Percentiles rank a stretch among this genome's conserved stretches.
Conservation (phyloP, 768 basidiomycete species). For the Serendipita sp. region DNA sequence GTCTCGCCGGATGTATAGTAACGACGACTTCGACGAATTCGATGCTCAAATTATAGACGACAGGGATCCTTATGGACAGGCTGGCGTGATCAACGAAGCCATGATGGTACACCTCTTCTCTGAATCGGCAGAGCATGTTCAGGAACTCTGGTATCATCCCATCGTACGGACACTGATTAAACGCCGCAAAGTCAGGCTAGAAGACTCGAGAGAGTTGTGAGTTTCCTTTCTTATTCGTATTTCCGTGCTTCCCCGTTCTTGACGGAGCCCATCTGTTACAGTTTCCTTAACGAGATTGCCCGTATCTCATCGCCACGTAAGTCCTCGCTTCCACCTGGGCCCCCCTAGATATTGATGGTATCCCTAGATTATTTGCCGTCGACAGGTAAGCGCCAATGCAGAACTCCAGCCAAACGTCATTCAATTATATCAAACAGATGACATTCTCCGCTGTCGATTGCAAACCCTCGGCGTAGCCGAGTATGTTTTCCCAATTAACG, state of each 20-base stretch:
- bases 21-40: background rate
- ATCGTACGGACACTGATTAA: conserved; percentile 41
- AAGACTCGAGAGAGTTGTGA: conserved; percentile 65
- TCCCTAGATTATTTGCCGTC: conserved; percentile 53
- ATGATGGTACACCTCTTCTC: background rate
- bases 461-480: conserved; percentile 71
- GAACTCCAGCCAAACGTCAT: conserved; percentile 7
- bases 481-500: conserved; percentile 52
- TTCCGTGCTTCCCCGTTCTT: conserved; percentile 7
- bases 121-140: conserved; percentile 31
- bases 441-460: conserved; percentile 62
- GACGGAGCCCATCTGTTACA: conserved; percentile 17
- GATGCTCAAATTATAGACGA: background rate
- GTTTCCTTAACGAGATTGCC: conserved; percentile 50
- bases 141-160: conserved; percentile 55
- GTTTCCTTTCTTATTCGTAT: conserved; percentile 18
- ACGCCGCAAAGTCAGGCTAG: conserved; percentile 44
- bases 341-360: background rate
- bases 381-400: conserved; percentile 33
- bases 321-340: background rate
- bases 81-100: background rate
- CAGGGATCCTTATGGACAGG: background rate
- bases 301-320: conserved; percentile 32
- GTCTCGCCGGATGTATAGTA: background rate
- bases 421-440: conserved; percentile 28